phyloP scores from a whole-genome alignment of 352 stramenopile genomes.

The Peronosclerospora sorghi region DNA sequence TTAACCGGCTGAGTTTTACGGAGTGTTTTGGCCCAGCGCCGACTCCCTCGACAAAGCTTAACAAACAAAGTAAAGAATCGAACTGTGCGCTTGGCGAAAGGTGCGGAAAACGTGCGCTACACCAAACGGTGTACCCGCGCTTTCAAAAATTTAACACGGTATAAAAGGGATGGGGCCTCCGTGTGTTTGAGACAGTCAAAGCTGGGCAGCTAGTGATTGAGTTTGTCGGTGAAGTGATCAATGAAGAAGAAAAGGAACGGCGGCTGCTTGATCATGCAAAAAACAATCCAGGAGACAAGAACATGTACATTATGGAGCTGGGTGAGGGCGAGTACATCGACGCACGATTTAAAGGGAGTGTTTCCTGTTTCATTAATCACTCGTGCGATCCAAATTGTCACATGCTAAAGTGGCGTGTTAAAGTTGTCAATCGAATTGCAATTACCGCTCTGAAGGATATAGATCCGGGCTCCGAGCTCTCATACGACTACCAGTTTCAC shows the following conservation, averaged over 20 bases:
- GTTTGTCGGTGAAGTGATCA: constrained; percentile 92
- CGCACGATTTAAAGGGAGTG: constrained; percentile 86
- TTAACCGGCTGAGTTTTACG: constrained; percentile 87
- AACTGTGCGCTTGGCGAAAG: constrained; percentile 87
- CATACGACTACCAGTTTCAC: constrained; percentile 93
- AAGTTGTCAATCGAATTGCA: constrained; percentile 85
- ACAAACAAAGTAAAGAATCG: constrained; percentile 61
- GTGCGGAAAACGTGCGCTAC: constrained; percentile 87
- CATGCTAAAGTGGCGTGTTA: constrained; percentile 91
- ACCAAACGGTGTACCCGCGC: constrained; percentile 63
- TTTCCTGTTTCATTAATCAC: constrained; percentile 96
- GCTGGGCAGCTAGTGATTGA: constrained; percentile 86
- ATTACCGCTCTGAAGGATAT: constrained; percentile 89
- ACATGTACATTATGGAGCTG: constrained; percentile 95
- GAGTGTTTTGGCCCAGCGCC: constrained; percentile 84
- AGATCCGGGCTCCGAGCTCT: constrained; percentile 81
- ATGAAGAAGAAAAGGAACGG: constrained; percentile 85
- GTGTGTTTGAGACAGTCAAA: constrained; percentile 68
- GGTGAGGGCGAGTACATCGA: constrained; percentile 91
- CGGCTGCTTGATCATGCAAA: constrained; percentile 75
- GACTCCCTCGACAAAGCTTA: constrained; percentile 45
- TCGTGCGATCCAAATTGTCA: constrained; percentile 93
- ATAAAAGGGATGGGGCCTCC: constrained; percentile 87
- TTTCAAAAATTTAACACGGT: constrained; percentile 69
- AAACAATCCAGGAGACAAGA: constrained; percentile 88